Conservation (phyloP, 1,139 yeast genomes). For the Saccharomycopsis phalli region DNA sequence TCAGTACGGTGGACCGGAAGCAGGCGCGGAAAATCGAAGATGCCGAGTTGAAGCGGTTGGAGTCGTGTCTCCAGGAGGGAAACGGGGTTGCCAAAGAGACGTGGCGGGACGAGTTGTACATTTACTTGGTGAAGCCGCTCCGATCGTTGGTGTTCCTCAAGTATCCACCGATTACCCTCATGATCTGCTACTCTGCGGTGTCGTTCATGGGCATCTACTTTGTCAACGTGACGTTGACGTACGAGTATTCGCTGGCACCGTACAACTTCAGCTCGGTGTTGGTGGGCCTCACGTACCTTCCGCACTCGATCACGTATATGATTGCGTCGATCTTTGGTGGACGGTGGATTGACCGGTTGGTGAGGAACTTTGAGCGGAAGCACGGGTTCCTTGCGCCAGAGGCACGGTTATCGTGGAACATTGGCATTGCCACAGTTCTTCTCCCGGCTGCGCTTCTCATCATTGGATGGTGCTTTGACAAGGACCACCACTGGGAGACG, state of each 20-base stretch:
- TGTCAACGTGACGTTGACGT: slow-evolving; percentile 66
- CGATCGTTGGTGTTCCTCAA: slow-evolving; percentile 43
- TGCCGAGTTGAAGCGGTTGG: slow-evolving; percentile 21
- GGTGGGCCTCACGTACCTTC: slow-evolving; percentile 71
- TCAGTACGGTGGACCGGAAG: slow-evolving; percentile 23
- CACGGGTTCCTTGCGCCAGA: slow-evolving; percentile 68
- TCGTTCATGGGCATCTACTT: slow-evolving; percentile 64
- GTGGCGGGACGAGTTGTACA: slow-evolving; percentile 30
- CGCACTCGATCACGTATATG: slow-evolving; percentile 72
- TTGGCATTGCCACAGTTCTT: slow-evolving; percentile 51
- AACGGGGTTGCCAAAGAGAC: slow-evolving; percentile 24
- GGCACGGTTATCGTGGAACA: slow-evolving; percentile 69
- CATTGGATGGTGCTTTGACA: slow-evolving; percentile 75
- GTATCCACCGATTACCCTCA: slow-evolving; percentile 67
- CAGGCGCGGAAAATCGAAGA: slow-evolving; percentile 24
- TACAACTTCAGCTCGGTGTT: slow-evolving; percentile 59
- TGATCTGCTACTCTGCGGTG: slow-evolving; percentile 56
- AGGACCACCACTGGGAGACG: slow-evolving; percentile 61
- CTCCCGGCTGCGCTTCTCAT: slow-evolving; percentile 61
- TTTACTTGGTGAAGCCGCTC: slow-evolving; percentile 37
- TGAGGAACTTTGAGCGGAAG: slow-evolving; percentile 47
- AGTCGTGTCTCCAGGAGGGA: slow-evolving; percentile 22
- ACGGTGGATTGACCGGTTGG: slow-evolving; percentile 60
- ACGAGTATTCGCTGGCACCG: slow-evolving; percentile 53
- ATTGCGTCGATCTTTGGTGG: slow-evolving; percentile 73